Evolutionary conservation across 441 rosid species (phyloP).

Genomic region (Pelargonium australe): DNA sequence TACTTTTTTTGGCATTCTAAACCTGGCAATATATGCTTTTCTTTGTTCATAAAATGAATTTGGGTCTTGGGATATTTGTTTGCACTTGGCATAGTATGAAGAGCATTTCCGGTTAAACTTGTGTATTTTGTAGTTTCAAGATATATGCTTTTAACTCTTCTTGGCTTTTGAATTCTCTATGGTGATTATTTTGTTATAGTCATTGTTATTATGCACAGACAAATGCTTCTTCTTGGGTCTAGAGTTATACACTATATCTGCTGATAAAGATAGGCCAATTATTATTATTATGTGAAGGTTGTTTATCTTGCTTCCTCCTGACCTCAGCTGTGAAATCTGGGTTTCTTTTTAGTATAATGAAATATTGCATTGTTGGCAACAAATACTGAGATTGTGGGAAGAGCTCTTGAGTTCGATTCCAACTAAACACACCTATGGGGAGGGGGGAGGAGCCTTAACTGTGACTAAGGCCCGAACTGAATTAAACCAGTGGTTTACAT

Average conservation of each 20-base stretch:
- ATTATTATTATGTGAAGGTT: not conserved
- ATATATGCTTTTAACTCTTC: not conserved
- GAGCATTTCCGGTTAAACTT: not conserved
- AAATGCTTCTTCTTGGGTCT: not conserved
- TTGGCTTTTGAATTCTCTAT: not conserved
- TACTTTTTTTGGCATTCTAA: constrained; percentile 12
- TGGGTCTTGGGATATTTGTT: not conserved
- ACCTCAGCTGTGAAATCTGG: not conserved
- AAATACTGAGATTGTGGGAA: no score
- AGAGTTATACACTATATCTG: not conserved
- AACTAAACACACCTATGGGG: no score
- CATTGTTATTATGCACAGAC: no score
- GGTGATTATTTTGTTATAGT: not conserved
- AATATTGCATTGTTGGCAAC: not conserved
- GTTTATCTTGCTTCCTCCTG: not conserved
- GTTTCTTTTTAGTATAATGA: not conserved
- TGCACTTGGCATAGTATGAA: not conserved
- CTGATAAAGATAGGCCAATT: constrained; percentile 2
- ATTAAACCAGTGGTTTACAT: no score
- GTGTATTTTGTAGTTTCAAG: constrained; percentile 1
- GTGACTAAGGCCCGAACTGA: no score
- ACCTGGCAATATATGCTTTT: constrained; percentile 1
- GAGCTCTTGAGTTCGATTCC: no score
- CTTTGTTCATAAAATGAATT: not conserved
- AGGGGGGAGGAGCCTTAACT: no score